phyloP scores from a whole-genome alignment of 768 basidiomycete genomes.

The Lactarius deliciosus region DNA sequence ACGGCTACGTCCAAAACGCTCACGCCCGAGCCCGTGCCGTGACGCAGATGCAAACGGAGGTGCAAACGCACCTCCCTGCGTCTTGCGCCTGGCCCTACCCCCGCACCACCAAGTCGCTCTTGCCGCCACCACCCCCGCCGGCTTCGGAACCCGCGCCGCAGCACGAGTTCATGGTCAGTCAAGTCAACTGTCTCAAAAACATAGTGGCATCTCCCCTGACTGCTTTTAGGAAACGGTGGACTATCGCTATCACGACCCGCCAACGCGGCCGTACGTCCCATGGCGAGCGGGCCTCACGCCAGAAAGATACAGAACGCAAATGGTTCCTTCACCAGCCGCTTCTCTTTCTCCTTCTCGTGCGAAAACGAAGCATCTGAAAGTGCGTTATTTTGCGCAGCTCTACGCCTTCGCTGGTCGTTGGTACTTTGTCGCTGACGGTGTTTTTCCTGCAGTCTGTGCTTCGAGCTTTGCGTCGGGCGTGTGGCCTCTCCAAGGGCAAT shows the following conservation, averaged over 20 bases:
- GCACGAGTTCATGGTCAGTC: conserved; percentile 17
- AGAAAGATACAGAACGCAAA: neutral
- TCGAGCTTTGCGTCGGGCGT: conserved; percentile 14
- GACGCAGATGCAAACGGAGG: neutral
- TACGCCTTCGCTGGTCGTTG: neutral
- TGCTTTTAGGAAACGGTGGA: conserved; percentile 17
- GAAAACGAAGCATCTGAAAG: conserved; percentile 11
- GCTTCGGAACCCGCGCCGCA: neutral
- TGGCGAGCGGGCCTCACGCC: neutral
- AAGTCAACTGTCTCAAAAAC: neutral
- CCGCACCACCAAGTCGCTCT: neutral
- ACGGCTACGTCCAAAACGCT: conserved; percentile 21
- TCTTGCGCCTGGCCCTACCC: neutral
- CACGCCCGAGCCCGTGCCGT: neutral
- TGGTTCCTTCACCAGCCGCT: neutral
- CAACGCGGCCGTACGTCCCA: conserved; percentile 9
- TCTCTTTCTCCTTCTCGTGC: conserved; percentile 1
- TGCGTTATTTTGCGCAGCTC: conserved; percentile 3
- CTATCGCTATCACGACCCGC: conserved; percentile 17
- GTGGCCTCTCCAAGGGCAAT: neutral
- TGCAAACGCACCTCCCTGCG: neutral
- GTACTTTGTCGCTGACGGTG: neutral
- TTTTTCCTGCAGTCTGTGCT: conserved; percentile 3
- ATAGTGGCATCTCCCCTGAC: neutral
- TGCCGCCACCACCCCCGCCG: neutral